Base-by-base conservation (phyloP, 352 stramenopile genomes). In the Pythium monospermum region DNA sequence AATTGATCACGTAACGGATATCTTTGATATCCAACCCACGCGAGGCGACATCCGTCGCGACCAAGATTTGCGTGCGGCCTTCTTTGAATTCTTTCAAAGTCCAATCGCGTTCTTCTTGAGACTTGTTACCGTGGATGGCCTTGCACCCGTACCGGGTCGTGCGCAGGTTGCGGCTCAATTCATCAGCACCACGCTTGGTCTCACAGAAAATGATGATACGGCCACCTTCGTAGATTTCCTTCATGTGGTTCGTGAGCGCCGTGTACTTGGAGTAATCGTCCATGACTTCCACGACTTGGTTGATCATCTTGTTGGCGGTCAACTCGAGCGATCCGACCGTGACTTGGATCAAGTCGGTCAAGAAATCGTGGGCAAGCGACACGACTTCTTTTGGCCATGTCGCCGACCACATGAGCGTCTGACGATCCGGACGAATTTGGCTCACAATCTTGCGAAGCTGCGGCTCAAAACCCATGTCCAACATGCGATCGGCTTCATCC, bases 111-210 rank as follows among this genome's bases (percentile, higher is more conserved):
- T 99, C 96, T 41, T 85, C 73, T 68, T 99, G 97, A 39, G 77
- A 96, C 74, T 99, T 99, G 77, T 99, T 98, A 30, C 97, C 97
- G 73, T 99, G 97, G 59, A 99, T 99, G 5, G 93, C 96, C 60
- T 94, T 95, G 41, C 96, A 97, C 18, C 84, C 81, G 73, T 98
- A 99, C 21, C 94, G 92, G 23, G 86, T 94, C 61, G 91, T 72
- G 25, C 91, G 85, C 38, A 99, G 61, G 37, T 95, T 97, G 27
- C 94, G 84, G 41, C 88, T 96, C 8, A 99, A 79, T 58, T 98
- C 91, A 69, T 99, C 97, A 25, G 94, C 96, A 31, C 95, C 96
- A 35, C 97, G 94, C 77, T 99, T 99, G 4, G 97, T 99, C 67
- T 99, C 94, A 19, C 97, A 98, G 76, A 99, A 99, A 48, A 99